A percentile compares a stretch with the other conserved stretches of the same genome.
phyloP scores from a whole-genome alignment of 148 eudicot species.

The Mesembryanthemum crystallinum region DNA sequence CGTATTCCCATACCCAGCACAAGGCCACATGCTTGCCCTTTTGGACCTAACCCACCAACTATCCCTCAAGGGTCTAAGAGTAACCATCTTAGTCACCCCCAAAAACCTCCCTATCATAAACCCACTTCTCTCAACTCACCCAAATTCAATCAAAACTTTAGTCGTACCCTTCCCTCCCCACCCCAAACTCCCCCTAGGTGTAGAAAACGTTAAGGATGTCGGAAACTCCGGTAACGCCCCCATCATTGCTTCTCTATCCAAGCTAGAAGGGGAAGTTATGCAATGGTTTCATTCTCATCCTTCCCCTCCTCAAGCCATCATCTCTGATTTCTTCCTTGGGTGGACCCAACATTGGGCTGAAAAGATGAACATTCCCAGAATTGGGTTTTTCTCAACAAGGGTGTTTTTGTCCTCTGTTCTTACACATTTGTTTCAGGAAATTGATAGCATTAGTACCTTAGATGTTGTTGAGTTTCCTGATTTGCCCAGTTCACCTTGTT shows the following conservation, averaged over 20 bases:
- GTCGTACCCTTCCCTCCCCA: conserved; percentile 58
- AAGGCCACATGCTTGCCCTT: conserved; percentile 62
- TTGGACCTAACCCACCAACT: conserved; percentile 58
- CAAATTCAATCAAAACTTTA: conserved; percentile 38
- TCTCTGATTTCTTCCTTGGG: conserved; percentile 72
- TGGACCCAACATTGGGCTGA: conserved; percentile 48
- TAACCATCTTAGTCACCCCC: conserved; percentile 57
- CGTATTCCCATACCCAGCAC: conserved; percentile 63
- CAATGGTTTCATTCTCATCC: conserved; percentile 51
- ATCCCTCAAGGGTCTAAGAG: conserved; percentile 37
- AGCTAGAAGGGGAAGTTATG: conserved; percentile 38
- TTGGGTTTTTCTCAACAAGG: conserved; percentile 44
- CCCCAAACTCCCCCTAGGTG: conserved; percentile 35
- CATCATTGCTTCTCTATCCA: conserved; percentile 32
- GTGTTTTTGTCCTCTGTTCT: conserved; percentile 22
- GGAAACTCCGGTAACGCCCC: conserved; percentile 42
- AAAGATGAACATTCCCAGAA: conserved; percentile 39
- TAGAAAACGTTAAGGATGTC: conserved; percentile 50
- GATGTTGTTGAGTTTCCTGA: conserved; percentile 26
- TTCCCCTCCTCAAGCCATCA: conserved; percentile 50
- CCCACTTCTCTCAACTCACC: conserved; percentile 46
- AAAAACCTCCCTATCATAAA: conserved; percentile 45
- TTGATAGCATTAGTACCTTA: neutral
- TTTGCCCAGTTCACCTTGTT: conserved; percentile 43
- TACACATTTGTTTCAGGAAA: conserved; percentile 21